Conservation (phyloP, 2,329 filamentous ascomycete species). For the Paecilomyces variotii region DNA sequence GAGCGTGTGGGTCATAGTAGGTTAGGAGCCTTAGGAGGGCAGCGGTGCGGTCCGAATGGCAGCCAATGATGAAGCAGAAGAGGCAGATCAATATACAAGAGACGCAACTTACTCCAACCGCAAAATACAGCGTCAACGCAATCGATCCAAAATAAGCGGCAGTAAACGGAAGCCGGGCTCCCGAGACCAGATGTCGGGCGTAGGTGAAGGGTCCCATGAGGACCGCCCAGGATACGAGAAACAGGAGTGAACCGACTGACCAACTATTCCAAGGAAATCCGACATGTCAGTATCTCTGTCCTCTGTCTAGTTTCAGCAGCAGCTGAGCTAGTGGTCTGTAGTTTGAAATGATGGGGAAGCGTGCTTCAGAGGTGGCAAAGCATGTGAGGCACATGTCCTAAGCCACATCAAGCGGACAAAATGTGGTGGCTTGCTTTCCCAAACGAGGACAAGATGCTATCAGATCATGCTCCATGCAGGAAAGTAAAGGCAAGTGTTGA, state of each 20-base stretch:
- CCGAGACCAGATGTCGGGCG: slow-evolving; percentile 73
- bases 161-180: slow-evolving; percentile 81
- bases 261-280: slow-evolving; percentile 55
- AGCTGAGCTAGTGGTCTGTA: neutral
- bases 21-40: neutral
- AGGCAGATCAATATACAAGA: slow-evolving; percentile 2
- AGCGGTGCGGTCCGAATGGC: slow-evolving; percentile 4
- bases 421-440: neutral
- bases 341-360: neutral
- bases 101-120: slow-evolving; percentile 67
- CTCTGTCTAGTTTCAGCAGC: neutral
- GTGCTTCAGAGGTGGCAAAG: neutral
- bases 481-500: neutral
- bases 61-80: slow-evolving; percentile 7
- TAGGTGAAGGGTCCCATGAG: slow-evolving; percentile 88
- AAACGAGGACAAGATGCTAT: neutral
- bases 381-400: neutral
- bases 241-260: slow-evolving; percentile 85
- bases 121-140: slow-evolving; percentile 80
- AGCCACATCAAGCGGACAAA: neutral
- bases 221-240: slow-evolving; percentile 85
- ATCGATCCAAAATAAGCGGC: slow-evolving; percentile 94
- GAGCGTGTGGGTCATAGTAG: too few species aligned
- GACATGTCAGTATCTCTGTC: slow-evolving; percentile 15
- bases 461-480: neutral